Percentiles rank a stretch among this genome's conserved stretches.
Conservation (phyloP, 2,329 filamentous ascomycete genomes). For the Apiospora aurea region DNA sequence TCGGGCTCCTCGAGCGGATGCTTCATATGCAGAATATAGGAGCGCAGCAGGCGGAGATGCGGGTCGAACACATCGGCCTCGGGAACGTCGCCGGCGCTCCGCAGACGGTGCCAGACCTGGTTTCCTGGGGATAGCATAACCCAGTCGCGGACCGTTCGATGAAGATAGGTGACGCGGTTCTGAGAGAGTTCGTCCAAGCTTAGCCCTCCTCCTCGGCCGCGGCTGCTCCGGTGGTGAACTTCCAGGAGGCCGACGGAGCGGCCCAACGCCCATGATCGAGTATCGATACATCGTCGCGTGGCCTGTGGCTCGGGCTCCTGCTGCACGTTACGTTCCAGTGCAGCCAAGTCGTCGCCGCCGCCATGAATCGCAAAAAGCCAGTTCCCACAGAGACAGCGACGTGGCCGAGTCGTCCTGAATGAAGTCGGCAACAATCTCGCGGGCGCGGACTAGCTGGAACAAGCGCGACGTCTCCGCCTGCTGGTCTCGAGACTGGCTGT, state of each 20-base stretch:
- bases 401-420: slow-evolving; percentile 42
- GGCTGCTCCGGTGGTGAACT: slow-evolving; percentile 31
- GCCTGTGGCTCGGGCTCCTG: slow-evolving; percentile 34
- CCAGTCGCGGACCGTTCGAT: slow-evolving; percentile 46
- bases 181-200: not conserved
- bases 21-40: slow-evolving; percentile 44
- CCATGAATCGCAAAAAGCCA: slow-evolving; percentile 41
- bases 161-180: slow-evolving; percentile 43
- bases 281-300: slow-evolving; percentile 29
- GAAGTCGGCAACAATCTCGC: slow-evolving; percentile 43
- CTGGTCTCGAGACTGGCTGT: slow-evolving; percentile 32
- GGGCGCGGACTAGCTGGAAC: slow-evolving; percentile 41
- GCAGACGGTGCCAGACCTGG: slow-evolving; percentile 14
- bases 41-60: slow-evolving; percentile 43
- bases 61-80: slow-evolving; percentile 37
- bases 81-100: not conserved
- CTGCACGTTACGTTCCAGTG: slow-evolving; percentile 30
- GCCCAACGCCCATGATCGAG: slow-evolving; percentile 29
- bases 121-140: slow-evolving; percentile 34
- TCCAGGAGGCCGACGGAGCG: slow-evolving; percentile 40
- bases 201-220: not conserved
- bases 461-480: slow-evolving; percentile 36
- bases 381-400: slow-evolving; percentile 43
- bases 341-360: slow-evolving; percentile 32
- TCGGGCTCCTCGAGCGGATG: slow-evolving; percentile 43